phyloP scores from a whole-genome alignment of 768 basidiomycete species.

The Asterophora parasitica region DNA sequence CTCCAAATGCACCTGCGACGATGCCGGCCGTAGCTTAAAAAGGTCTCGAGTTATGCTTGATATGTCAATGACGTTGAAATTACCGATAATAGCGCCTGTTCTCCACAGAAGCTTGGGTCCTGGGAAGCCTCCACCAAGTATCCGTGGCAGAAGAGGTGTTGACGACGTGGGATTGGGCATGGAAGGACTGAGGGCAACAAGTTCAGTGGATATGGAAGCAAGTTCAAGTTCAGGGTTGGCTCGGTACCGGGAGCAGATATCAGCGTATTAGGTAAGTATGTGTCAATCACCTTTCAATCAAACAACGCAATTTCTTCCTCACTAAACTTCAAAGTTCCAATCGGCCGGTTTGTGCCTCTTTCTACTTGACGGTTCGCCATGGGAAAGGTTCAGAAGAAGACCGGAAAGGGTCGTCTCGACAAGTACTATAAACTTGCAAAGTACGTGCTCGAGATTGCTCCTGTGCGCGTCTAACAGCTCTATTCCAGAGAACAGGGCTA shows the following conservation, averaged over 20 bases:
- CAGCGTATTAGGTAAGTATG: conserved; percentile 3
- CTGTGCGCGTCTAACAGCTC: conserved; percentile 10
- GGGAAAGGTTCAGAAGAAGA: conserved; percentile 89
- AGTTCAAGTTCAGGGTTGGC: too few species aligned
- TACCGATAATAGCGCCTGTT: conserved; percentile 39
- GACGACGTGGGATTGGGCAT: conserved; percentile 22
- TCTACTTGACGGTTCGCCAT: conserved; percentile 27
- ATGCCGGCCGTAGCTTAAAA: conserved; percentile 43
- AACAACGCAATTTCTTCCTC: conserved; percentile 7
- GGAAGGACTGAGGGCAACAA: background rate
- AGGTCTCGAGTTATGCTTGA: conserved; percentile 3
- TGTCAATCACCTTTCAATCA: conserved; percentile 5
- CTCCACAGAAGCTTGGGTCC: conserved; percentile 33
- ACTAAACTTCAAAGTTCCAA: background rate
- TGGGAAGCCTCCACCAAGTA: conserved; percentile 4
- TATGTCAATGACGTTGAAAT: conserved; percentile 7
- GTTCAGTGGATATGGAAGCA: background rate
- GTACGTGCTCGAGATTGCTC: conserved; percentile 32
- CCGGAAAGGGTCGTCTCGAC: conserved; percentile 92
- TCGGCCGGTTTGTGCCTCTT: too few species aligned
- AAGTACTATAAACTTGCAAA: conserved; percentile 97
- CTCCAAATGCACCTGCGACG: conserved; percentile 62
- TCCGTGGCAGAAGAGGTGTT: conserved; percentile 24
- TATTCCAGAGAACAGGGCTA: conserved; percentile 90
- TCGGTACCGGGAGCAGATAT: too few species aligned